phyloP scores from a whole-genome alignment of 75 land plant species.

The Sequoia sempervirens region DNA sequence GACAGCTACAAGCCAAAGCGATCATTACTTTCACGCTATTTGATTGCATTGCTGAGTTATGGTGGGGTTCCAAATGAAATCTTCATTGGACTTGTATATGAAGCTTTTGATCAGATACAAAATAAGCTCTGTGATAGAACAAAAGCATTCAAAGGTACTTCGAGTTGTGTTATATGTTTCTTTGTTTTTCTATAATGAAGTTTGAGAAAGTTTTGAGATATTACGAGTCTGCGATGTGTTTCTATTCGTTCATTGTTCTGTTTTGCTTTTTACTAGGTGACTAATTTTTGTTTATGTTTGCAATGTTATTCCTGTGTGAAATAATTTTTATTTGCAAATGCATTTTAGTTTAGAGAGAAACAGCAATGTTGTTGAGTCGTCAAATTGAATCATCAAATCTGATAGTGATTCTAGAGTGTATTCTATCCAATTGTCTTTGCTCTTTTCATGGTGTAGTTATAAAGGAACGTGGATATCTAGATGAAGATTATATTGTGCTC shows the following conservation, averaged over 20 bases:
- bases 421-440: neutral
- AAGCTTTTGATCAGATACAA: slow-evolving; percentile 43
- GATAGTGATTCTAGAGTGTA: neutral
- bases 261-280: neutral
- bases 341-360: neutral
- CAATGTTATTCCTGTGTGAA: neutral
- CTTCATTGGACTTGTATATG: slow-evolving; percentile 42
- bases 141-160: slow-evolving; percentile 39
- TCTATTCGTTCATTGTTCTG: neutral
- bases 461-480: slow-evolving; percentile 21
- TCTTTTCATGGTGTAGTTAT: slow-evolving; percentile 25
- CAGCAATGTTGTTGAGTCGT: too few species aligned
- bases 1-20: slow-evolving; percentile 54
- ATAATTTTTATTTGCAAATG: too few species aligned
- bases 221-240: neutral
- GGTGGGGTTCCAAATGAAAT: slow-evolving; percentile 64
- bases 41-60: slow-evolving; percentile 62
- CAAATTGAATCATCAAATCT: too few species aligned
- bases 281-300: neutral
- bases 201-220: neutral
- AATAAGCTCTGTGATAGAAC: slow-evolving; percentile 16
- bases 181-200: neutral
- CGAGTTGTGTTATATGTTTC: neutral
- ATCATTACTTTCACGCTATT: slow-evolving; percentile 43
- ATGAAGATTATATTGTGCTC: slow-evolving; percentile 20